Evolutionary conservation across 371 early-diverging fungal species (phyloP).

Genomic region (Mortierella sp.): DNA sequence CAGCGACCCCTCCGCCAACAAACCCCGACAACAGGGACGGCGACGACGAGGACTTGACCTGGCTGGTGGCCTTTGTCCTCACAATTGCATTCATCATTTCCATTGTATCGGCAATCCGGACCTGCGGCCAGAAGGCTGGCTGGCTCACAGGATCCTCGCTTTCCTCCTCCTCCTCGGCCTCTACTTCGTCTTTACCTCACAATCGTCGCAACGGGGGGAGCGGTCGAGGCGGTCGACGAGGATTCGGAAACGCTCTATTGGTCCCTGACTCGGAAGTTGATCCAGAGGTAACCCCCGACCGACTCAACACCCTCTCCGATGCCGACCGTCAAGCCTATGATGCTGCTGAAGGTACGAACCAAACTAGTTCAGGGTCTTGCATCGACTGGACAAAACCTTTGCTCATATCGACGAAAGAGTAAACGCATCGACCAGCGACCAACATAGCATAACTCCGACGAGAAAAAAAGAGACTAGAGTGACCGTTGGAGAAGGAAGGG

Average conservation of each 20-base stretch:
- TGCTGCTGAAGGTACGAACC: constrained; percentile 29
- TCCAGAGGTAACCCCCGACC: constrained; percentile 25
- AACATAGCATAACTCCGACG: background rate
- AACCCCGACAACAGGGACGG: background rate
- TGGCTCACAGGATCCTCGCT: constrained; percentile 14
- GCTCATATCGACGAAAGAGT: background rate
- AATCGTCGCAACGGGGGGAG: background rate
- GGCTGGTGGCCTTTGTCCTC: constrained; percentile 34
- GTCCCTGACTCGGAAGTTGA: constrained; percentile 27
- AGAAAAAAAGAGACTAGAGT: background rate
- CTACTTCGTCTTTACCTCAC: background rate
- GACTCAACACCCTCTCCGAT: constrained; percentile 43
- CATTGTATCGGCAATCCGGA: constrained; percentile 24
- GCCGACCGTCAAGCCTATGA: constrained; percentile 48
- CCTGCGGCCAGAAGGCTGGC: constrained; percentile 41
- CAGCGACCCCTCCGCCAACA: background rate
- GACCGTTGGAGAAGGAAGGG: background rate
- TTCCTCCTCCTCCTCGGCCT: background rate
- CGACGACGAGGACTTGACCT: constrained; percentile 34
- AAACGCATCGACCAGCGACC: background rate
- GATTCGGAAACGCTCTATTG: constrained; percentile 11
- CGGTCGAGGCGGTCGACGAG: constrained; percentile 21
- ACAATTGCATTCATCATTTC: constrained; percentile 29
- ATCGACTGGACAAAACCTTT: background rate
- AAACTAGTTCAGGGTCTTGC: background rate